Percentiles rank a stretch among this genome's conserved stretches.
These are phyloP conservation scores for Stereocaulon alpinum DNA, from an alignment of 495 filamentous ascomycete genomes.

Conservation along the genomic window DNA sequence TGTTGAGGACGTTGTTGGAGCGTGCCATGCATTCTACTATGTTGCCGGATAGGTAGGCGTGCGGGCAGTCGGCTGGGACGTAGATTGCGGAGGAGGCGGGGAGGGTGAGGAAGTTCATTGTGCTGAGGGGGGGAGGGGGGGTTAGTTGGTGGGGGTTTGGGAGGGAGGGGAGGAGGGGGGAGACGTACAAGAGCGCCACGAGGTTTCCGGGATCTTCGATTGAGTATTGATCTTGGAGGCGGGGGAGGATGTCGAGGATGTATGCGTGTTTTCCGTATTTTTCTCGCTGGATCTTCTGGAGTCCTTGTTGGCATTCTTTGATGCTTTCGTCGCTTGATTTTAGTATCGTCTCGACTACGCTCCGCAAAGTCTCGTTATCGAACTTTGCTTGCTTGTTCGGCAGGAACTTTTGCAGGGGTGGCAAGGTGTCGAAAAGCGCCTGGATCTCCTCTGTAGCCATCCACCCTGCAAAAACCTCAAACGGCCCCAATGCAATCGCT, in stretches of 20 bases:
- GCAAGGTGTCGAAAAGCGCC: conserved; percentile 44
- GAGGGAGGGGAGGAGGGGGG: background rate
- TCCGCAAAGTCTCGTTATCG: conserved; percentile 51
- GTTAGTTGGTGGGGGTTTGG: too few species aligned
- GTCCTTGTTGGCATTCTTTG: conserved; percentile 36
- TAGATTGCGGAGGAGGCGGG: conserved; percentile 56
- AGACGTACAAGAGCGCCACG: conserved; percentile 14
- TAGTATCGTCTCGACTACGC: conserved; percentile 47
- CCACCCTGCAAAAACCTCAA: conserved; percentile 71
- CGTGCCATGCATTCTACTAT: conserved; percentile 83
- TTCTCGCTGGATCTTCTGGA: conserved; percentile 37
- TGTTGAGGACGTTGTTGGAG: conserved; percentile 67
- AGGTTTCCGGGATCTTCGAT: conserved; percentile 33
- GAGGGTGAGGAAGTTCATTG: conserved; percentile 66
- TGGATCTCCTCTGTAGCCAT: conserved; percentile 55
- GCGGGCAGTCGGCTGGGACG: conserved; percentile 69
- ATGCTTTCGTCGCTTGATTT: conserved; percentile 42
- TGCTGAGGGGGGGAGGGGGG: conserved; percentile 12
- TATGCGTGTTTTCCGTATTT: conserved; percentile 46
- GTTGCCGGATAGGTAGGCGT: conserved; percentile 68
- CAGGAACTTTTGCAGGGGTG: conserved; percentile 44
- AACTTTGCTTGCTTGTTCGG: conserved; percentile 36
- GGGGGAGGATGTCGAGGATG: conserved; percentile 50
- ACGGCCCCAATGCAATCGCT: conserved; percentile 61
- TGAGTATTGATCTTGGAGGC: conserved; percentile 56